Percentiles rank a stretch among this genome's conserved stretches.
Conservation (phyloP, 768 basidiomycete genomes). For the Hygrocybe punicea region DNA sequence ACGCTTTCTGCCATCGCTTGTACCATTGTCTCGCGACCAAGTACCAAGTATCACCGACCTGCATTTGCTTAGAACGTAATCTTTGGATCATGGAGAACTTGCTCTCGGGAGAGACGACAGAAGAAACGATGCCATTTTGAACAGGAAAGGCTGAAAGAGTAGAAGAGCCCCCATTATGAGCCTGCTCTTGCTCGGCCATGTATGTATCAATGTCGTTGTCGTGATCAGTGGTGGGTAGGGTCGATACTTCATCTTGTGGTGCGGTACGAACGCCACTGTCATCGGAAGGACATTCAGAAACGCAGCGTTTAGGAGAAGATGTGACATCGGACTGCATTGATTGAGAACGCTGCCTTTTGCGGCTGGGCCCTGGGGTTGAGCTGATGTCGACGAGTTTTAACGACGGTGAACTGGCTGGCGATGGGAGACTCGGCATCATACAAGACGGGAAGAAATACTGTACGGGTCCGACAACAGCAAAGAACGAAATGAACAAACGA, state of each 20-base stretch:
- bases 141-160: constrained; percentile 23
- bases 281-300: constrained; percentile 59
- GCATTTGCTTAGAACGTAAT: constrained; percentile 48
- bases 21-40: constrained; percentile 71
- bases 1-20: constrained; percentile 70
- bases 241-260: constrained; percentile 42
- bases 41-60: constrained; percentile 74
- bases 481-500: not conserved
- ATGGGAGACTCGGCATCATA: constrained; percentile 47
- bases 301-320: constrained; percentile 74
- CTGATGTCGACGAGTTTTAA: constrained; percentile 27
- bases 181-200: constrained; percentile 58
- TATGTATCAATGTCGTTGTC: constrained; percentile 63
- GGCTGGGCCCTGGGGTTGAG: constrained; percentile 38
- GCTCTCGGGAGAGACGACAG: constrained; percentile 36
- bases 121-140: constrained; percentile 19
- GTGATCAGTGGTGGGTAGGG: constrained; percentile 42
- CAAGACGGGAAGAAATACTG: not conserved
- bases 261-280: constrained; percentile 40
- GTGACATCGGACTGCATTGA: constrained; percentile 74
- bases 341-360: constrained; percentile 71
- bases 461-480: not conserved
- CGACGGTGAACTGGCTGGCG: constrained; percentile 46
- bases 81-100: constrained; percentile 52
- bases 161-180: constrained; percentile 30